Base-by-base conservation (phyloP, 495 filamentous ascomycete species). In the Polyplosphaeria fusca region DNA sequence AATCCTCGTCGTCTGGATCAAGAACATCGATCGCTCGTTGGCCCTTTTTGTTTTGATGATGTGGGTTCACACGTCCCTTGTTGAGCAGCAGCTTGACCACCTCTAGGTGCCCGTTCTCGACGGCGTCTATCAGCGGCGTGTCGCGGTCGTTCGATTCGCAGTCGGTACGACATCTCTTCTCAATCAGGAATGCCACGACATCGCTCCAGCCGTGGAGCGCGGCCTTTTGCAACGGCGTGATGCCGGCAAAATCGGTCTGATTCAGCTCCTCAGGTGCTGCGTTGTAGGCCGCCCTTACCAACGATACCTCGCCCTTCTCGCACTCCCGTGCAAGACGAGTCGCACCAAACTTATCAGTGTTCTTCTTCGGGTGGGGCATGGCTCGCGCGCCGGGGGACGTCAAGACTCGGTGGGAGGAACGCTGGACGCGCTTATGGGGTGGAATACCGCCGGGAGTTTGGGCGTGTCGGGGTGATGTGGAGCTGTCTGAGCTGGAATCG, bases 61-160 rank as follows among this genome's bases (percentile, higher is more conserved):
- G 84, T 18, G 93, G 94, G 63, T 98, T 91, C 4, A 91, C 90
- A 26, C 91, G 89, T 20, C 88, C 87, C 27, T 65, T 52, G 19
- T 86, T 82, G 7, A 98, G 78, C 24, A 96, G 71, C 11, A 94
- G 76, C 66, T 85, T 88, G 18, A 98, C 89, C 11, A 96, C 90
- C n/a, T 86, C 88, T 3, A 94, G 67, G 66, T 97, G 88, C 1
- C 89, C 87, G 66, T 97, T 97, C 62, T 96, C 92, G 24, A 96
- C 87, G 0, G 93, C 93, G 75, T 98, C 93, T 38, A 97, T 87
- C 27, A 98, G 77, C 18, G 93, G 94, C 0, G 93, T 96, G 60
- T 98, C 93, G 67, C 86, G 86, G 63, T 95, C 88, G 44, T 91
- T 86, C 65, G 88, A 89, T 45, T 80, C 75, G 45, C 79, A 80